These are phyloP conservation scores for Pachyrhizus erosus DNA, from an alignment of 306 rosid species.

Conservation along the genomic window DNA sequence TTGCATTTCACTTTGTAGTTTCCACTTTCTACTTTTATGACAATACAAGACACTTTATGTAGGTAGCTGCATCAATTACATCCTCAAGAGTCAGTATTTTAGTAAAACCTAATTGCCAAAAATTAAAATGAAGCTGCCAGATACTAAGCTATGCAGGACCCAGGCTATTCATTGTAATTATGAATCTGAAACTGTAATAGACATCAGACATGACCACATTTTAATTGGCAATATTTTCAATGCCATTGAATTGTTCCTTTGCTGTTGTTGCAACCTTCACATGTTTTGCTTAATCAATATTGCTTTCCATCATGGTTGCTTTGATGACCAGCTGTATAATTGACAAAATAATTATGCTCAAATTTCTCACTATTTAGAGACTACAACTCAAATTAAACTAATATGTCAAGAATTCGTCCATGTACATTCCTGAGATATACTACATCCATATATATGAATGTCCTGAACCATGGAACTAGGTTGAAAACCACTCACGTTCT, in stretches of 20 bases:
- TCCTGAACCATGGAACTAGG: neutral
- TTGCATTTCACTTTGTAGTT: constrained; percentile 23
- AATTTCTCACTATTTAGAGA: neutral
- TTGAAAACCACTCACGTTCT: neutral
- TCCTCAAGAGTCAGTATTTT: neutral
- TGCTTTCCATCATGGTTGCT: neutral
- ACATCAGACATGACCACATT: neutral
- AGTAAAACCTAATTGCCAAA: neutral
- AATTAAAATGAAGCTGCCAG: neutral
- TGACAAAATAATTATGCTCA: neutral
- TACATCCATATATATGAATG: neutral
- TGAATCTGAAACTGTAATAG: neutral
- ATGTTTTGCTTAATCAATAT: neutral
- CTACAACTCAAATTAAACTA: neutral
- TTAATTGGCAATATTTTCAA: neutral
- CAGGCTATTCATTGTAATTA: neutral
- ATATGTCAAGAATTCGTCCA: neutral
- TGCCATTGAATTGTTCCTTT: neutral
- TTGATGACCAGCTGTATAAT: neutral
- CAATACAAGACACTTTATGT: neutral
- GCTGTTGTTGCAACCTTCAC: neutral
- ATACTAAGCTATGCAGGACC: neutral
- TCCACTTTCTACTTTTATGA: neutral
- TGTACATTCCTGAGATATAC: too few relatives aligned
- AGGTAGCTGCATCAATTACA: neutral